Evolutionary conservation across 495 filamentous ascomycete genomes (phyloP).

Genomic region (Tuber calosporum): DNA sequence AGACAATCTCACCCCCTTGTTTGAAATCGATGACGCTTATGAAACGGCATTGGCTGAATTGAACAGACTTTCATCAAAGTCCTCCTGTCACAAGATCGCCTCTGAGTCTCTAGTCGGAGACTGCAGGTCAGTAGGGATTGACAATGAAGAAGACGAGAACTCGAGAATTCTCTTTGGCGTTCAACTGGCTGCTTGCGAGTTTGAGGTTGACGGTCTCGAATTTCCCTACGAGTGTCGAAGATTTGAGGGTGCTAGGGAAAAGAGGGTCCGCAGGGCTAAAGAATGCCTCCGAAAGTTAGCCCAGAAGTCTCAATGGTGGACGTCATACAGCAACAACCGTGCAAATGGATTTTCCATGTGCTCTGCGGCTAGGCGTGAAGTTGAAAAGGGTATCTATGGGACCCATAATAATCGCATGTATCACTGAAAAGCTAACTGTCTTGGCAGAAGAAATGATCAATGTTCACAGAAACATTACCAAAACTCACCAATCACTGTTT

Average conservation of each 20-base stretch:
- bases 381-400: constrained; percentile 32
- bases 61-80: constrained; percentile 27
- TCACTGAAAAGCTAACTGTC: constrained; percentile 4
- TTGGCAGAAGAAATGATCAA: constrained; percentile 29
- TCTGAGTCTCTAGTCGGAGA: constrained; percentile 32
- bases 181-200: constrained; percentile 39
- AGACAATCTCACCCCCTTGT: constrained; percentile 10
- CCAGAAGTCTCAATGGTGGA: constrained; percentile 40
- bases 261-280: constrained; percentile 10
- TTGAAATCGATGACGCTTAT: constrained; percentile 27
- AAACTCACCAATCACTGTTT: constrained; percentile 28
- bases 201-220: constrained; percentile 36
- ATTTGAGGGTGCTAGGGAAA: constrained; percentile 11
- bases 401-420: neutral
- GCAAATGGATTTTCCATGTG: constrained; percentile 37
- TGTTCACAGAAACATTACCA: constrained; percentile 39
- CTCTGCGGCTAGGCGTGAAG: constrained; percentile 33
- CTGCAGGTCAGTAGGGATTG: constrained; percentile 22
- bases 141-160: constrained; percentile 14
- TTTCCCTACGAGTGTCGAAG: constrained; percentile 35
- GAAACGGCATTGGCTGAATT: constrained; percentile 27
- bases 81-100: constrained; percentile 36
- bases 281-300: constrained; percentile 37
- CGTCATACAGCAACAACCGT: constrained; percentile 41
- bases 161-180: constrained; percentile 32